Conservation (phyloP, 2,329 filamentous ascomycete genomes). For the Penicillium sp. region DNA sequence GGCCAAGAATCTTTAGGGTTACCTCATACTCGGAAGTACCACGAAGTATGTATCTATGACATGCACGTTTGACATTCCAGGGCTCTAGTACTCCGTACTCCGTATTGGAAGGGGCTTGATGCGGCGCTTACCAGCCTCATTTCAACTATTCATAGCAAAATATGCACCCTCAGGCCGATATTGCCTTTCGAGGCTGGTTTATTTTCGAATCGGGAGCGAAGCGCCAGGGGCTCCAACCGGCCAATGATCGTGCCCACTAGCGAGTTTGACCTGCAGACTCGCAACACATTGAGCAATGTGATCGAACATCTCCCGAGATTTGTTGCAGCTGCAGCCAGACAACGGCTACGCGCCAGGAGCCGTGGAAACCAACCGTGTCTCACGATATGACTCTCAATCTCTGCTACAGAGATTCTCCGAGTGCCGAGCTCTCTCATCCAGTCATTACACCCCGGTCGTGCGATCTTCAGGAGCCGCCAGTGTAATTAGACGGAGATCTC, state of each 20-base stretch:
- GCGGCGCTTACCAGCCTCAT: no score
- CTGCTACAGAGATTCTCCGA: conserved; percentile 8
- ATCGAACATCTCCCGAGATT: background rate
- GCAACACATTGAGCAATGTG: conserved; percentile 7
- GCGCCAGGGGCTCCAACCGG: conserved; percentile 11
- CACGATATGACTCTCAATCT: conserved; percentile 12
- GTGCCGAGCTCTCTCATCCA: conserved; percentile 15
- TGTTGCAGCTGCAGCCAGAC: background rate
- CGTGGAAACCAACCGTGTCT: conserved; percentile 10
- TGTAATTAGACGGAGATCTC: conserved; percentile 1
- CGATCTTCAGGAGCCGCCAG: conserved; percentile 3
- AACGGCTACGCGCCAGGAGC: conserved; percentile 23
- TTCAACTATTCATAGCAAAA: no score
- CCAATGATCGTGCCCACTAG: conserved; percentile 15
- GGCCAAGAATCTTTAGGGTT: no score
- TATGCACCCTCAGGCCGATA: no score
- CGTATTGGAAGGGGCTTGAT: no score
- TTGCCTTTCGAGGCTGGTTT: background rate
- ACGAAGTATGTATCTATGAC: no score
- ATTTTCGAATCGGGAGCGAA: conserved; percentile 3
- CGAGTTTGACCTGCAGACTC: conserved; percentile 10
- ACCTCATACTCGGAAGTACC: no score
- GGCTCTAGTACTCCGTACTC: no score
- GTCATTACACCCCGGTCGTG: conserved; percentile 10
- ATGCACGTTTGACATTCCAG: no score